Evolutionary conservation across 2,329 filamentous ascomycete species (phyloP).

Genomic region (Hirsutella minnesotensis): DNA sequence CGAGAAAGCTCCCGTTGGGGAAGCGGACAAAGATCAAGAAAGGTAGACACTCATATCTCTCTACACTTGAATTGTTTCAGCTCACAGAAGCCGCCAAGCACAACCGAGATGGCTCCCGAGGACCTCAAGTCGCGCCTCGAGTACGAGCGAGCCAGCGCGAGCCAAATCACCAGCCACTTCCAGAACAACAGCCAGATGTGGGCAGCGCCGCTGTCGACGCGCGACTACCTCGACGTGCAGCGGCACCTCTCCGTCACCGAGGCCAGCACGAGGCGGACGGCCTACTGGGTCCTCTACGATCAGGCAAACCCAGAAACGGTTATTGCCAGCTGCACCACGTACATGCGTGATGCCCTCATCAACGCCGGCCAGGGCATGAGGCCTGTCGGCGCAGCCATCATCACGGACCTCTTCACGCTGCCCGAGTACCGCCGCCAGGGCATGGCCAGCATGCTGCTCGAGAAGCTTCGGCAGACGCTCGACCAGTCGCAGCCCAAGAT

Average conservation of each 20-base stretch:
- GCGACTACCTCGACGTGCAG: conserved; percentile 8
- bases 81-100: too few relatives aligned
- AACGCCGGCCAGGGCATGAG: conserved; percentile 10
- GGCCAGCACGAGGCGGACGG: conserved; percentile 1
- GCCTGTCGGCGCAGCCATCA: conserved; percentile 15
- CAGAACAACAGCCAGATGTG: conserved; percentile 9
- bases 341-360: conserved; percentile 11
- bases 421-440: conserved; percentile 19
- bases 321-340: conserved; percentile 21
- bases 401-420: conserved; percentile 24
- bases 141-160: conserved; percentile 7
- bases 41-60: too few relatives aligned
- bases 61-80: too few relatives aligned
- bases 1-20: too few relatives aligned
- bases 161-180: conserved; percentile 8
- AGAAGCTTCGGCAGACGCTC: conserved; percentile 18
- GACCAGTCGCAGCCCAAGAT: conserved; percentile 13
- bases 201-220: conserved; percentile 7
- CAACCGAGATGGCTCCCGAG: not conserved
- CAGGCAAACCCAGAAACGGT: conserved; percentile 15
- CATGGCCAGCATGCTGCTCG: conserved; percentile 23
- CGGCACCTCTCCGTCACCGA: conserved; percentile 4
- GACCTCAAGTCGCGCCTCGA: conserved; percentile 2
- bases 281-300: conserved; percentile 19
- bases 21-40: too few relatives aligned